A percentile compares a stretch with the other conserved stretches of the same genome.
phyloP scores from a whole-genome alignment of 2,329 filamentous ascomycete species.

The Fusarium tricinctum region DNA sequence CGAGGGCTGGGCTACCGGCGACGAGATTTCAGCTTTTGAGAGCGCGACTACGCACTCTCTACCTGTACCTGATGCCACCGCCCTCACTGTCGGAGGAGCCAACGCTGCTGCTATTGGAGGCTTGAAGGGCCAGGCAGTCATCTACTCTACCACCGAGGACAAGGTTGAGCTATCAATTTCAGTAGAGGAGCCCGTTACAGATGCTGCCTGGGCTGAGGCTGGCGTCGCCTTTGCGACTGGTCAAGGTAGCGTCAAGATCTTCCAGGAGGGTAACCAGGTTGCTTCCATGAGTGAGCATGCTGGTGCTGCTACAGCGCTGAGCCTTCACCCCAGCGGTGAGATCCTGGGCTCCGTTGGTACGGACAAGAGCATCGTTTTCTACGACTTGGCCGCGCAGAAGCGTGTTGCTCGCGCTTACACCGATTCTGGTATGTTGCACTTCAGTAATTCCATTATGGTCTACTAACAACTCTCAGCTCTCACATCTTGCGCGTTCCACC shows the following conservation, averaged over 20 bases:
- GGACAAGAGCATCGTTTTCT: slow-evolving; percentile 94
- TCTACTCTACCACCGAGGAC: slow-evolving; percentile 80
- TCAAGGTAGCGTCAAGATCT: slow-evolving; percentile 84
- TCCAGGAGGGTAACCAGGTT: slow-evolving; percentile 77
- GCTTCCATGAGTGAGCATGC: slow-evolving; percentile 84
- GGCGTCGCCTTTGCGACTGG: slow-evolving; percentile 80
- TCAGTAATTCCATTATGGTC: not conserved
- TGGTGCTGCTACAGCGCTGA: slow-evolving; percentile 81
- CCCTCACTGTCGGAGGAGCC: slow-evolving; percentile 67
- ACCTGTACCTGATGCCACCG: slow-evolving; percentile 64
- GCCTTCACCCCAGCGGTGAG: slow-evolving; percentile 84
- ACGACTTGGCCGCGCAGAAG: slow-evolving; percentile 78
- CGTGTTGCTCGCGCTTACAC: slow-evolving; percentile 84
- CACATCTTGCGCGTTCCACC: slow-evolving; percentile 87
- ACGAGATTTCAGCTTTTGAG: slow-evolving; percentile 71
- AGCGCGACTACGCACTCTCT: slow-evolving; percentile 62
- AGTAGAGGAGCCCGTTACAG: slow-evolving; percentile 77
- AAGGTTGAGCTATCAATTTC: slow-evolving; percentile 76
- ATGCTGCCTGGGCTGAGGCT: slow-evolving; percentile 73
- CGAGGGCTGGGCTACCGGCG: slow-evolving; percentile 83
- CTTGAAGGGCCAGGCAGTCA: slow-evolving; percentile 77
- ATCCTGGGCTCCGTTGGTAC: slow-evolving; percentile 88
- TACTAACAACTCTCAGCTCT: slow-evolving; percentile 66
- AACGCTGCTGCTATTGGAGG: slow-evolving; percentile 82
- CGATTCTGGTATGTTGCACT: slow-evolving; percentile 75